These are phyloP conservation scores for Flaveria sonorensis DNA, from an alignment of 129 eudicot genomes.

Conservation along the genomic window DNA sequence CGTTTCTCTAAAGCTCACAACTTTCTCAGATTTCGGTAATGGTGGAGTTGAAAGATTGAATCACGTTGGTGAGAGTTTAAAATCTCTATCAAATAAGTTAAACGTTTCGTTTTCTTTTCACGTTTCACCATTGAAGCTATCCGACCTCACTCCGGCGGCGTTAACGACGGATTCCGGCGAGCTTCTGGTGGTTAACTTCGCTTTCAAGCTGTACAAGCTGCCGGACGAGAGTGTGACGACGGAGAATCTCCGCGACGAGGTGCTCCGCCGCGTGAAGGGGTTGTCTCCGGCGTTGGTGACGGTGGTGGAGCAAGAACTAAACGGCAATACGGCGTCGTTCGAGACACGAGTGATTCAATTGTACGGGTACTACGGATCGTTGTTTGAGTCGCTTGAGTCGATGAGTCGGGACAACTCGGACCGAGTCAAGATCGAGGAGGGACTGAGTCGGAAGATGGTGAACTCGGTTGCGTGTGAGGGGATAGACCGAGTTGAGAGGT, in stretches of 20 bases:
- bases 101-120: slow-evolving; percentile 45
- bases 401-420: slow-evolving; percentile 55
- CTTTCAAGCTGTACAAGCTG: slow-evolving; percentile 55
- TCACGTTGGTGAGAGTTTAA: slow-evolving; percentile 47
- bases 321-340: slow-evolving; percentile 74
- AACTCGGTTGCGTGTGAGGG: slow-evolving; percentile 98
- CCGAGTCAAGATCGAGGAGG: slow-evolving; percentile 73
- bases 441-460: slow-evolving; percentile 73
- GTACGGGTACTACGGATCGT: slow-evolving; percentile 61
- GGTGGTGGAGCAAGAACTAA: slow-evolving; percentile 84
- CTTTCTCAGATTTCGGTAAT: slow-evolving; percentile 44
- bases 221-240: slow-evolving; percentile 97
- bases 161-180: slow-evolving; percentile 50
- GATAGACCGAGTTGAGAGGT: slow-evolving; percentile 85
- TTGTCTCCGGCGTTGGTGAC: slow-evolving; percentile 67
- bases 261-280: slow-evolving; percentile 73
- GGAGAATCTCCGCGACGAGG: slow-evolving; percentile 83
- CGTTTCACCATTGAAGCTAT: slow-evolving; percentile 28
- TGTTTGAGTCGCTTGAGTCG: slow-evolving; percentile 77
- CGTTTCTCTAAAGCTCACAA: slow-evolving; percentile 46
- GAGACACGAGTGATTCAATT: slow-evolving; percentile 65
- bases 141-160: slow-evolving; percentile 43
- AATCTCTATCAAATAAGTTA: slow-evolving; percentile 33
- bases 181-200: slow-evolving; percentile 67
- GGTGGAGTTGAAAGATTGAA: slow-evolving; percentile 48